These are phyloP conservation scores for Leptosphaerulina australis DNA, from an alignment of 2,329 filamentous ascomycete genomes.

Conservation along the genomic window DNA sequence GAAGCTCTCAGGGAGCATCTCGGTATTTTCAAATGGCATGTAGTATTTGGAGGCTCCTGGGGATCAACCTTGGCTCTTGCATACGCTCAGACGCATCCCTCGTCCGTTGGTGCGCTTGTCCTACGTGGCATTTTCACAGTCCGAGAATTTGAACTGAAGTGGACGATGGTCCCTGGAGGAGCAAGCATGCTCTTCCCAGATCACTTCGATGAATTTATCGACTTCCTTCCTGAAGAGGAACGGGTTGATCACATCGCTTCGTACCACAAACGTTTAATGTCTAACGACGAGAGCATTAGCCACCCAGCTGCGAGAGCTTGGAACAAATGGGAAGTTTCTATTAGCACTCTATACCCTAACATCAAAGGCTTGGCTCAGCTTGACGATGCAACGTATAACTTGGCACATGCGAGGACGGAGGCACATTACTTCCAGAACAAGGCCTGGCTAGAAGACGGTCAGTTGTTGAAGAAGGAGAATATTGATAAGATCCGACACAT, in stretches of 20 bases:
- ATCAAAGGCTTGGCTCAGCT: slow-evolving; percentile 28
- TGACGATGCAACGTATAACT: slow-evolving; percentile 38
- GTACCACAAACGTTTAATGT: slow-evolving; percentile 52
- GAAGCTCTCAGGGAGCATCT: slow-evolving; percentile 53
- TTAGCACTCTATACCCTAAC: slow-evolving; percentile 36
- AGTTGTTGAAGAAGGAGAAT: slow-evolving; percentile 46
- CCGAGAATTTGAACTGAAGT: slow-evolving; percentile 47
- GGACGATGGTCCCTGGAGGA: slow-evolving; percentile 38
- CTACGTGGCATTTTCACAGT: slow-evolving; percentile 53
- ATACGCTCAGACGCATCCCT: slow-evolving; percentile 54
- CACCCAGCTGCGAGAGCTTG: slow-evolving; percentile 45
- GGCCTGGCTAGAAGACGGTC: slow-evolving; percentile 52
- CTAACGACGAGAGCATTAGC: slow-evolving; percentile 35
- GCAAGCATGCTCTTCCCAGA: slow-evolving; percentile 50
- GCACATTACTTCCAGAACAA: slow-evolving; percentile 53
- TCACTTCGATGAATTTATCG: slow-evolving; percentile 46
- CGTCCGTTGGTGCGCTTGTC: slow-evolving; percentile 48
- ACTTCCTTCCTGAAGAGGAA: slow-evolving; percentile 48
- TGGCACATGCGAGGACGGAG: slow-evolving; percentile 52
- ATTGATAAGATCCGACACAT: slow-evolving; percentile 47
- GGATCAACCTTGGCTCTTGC: slow-evolving; percentile 54
- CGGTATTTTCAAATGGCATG: slow-evolving; percentile 51
- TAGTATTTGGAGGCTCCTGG: slow-evolving; percentile 58
- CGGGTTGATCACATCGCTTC: slow-evolving; percentile 45
- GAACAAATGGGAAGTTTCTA: slow-evolving; percentile 47